Evolutionary conservation across 2,329 filamentous ascomycete species (phyloP).

Genomic region (Emmonsiellopsis sp.): DNA sequence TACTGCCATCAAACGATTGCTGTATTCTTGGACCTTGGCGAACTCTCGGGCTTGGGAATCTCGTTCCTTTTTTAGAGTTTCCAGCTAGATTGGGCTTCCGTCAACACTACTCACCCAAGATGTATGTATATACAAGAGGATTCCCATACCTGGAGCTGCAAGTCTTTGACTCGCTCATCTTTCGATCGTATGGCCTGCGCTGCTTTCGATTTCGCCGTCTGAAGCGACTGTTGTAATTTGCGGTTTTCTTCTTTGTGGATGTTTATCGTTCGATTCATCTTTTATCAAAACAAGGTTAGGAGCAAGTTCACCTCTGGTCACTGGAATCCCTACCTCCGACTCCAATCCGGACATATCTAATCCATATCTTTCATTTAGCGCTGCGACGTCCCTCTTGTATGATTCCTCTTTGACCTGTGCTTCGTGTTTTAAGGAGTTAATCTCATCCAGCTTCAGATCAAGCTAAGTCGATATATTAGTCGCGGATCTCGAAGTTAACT

Average conservation of each 20-base stretch:
- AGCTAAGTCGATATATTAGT: neutral
- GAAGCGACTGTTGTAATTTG: constrained; percentile 17
- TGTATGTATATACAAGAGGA: neutral
- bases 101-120: neutral
- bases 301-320: neutral
- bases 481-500: neutral
- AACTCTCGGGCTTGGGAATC: constrained; percentile 30
- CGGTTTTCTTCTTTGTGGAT: constrained; percentile 18
- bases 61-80: constrained; percentile 12
- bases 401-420: constrained; percentile 16
- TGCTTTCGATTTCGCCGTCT: constrained; percentile 16
- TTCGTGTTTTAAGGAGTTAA: constrained; percentile 12
- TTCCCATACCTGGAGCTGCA: neutral
- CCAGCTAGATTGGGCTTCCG: neutral
- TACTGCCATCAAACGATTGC: constrained; percentile 27
- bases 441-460: neutral
- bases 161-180: constrained; percentile 19
- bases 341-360: constrained; percentile 11
- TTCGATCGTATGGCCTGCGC: constrained; percentile 21
- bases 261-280: constrained; percentile 11
- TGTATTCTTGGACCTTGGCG: constrained; percentile 30
- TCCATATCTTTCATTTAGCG: constrained; percentile 15
- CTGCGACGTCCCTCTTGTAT: constrained; percentile 13
- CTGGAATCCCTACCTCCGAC: constrained; percentile 15
- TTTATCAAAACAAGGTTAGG: neutral